Conservation (phyloP, 2,329 filamentous ascomycete genomes). For the Hymenotorrendiella dingleyae region DNA sequence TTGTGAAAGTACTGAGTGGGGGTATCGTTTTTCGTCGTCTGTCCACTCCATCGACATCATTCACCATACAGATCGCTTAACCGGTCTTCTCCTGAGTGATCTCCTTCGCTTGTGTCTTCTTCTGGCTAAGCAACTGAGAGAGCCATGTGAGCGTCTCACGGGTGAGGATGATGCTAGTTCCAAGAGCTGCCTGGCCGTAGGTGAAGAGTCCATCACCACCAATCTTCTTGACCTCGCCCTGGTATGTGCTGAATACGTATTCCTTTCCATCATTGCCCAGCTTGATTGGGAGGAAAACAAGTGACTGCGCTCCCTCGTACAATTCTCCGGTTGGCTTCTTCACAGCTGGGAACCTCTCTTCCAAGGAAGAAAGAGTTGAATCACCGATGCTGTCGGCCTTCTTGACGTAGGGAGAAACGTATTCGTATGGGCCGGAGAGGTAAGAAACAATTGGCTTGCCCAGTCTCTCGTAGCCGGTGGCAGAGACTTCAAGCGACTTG, state of each 20-base stretch:
- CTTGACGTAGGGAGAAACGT: slow-evolving; percentile 76
- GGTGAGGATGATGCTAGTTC: slow-evolving; percentile 60
- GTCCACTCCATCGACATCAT: too few species aligned
- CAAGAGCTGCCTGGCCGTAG: slow-evolving; percentile 63
- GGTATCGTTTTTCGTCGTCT: too few species aligned
- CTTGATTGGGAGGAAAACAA: slow-evolving; percentile 57
- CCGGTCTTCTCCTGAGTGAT: slow-evolving; percentile 40
- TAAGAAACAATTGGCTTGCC: slow-evolving; percentile 75
- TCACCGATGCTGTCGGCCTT: slow-evolving; percentile 75
- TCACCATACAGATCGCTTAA: too few species aligned
- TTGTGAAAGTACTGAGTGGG: too few species aligned
- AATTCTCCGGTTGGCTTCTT: slow-evolving; percentile 71
- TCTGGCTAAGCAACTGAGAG: slow-evolving; percentile 50
- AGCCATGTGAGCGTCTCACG: slow-evolving; percentile 59
- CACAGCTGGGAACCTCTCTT: slow-evolving; percentile 64
- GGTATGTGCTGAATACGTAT: slow-evolving; percentile 52
- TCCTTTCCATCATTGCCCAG: slow-evolving; percentile 57
- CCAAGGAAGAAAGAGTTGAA: slow-evolving; percentile 62
- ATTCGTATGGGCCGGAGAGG: slow-evolving; percentile 72
- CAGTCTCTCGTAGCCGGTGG: slow-evolving; percentile 36
- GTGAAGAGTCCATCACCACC: slow-evolving; percentile 60
- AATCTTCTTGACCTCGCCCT: slow-evolving; percentile 55
- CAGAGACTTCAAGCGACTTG: slow-evolving; percentile 56
- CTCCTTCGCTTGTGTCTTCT: slow-evolving; percentile 57
- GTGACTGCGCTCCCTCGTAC: slow-evolving; percentile 55